Conservation (phyloP, 1,139 yeast species). For the Meyerozyma carpophila region DNA sequence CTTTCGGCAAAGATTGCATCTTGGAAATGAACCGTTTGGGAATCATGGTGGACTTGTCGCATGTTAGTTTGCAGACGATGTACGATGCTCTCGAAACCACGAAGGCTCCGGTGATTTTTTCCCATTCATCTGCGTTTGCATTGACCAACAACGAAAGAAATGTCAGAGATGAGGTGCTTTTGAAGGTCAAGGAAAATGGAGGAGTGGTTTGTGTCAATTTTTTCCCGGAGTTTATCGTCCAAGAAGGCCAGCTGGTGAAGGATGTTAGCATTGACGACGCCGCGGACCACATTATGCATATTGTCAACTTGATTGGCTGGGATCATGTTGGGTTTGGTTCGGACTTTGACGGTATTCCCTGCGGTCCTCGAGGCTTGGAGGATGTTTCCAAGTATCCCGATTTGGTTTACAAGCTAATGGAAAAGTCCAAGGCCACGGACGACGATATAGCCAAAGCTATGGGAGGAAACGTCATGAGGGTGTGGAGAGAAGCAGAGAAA, state of each 20-base stretch:
- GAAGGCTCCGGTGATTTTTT: slow-evolving; percentile 45
- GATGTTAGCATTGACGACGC: slow-evolving; percentile 41
- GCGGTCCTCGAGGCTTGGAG: slow-evolving; percentile 45
- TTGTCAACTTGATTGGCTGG: slow-evolving; percentile 45
- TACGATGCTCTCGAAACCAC: slow-evolving; percentile 35
- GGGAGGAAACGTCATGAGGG: slow-evolving; percentile 46
- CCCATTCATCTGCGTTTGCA: slow-evolving; percentile 43
- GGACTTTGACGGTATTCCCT: slow-evolving; percentile 49
- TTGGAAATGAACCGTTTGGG: slow-evolving; percentile 48
- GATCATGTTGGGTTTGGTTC: slow-evolving; percentile 51
- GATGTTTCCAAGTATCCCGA: slow-evolving; percentile 53
- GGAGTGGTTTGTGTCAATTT: slow-evolving; percentile 50
- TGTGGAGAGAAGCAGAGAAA: slow-evolving; percentile 41
- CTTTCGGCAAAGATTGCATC: slow-evolving; percentile 31
- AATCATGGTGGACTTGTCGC: slow-evolving; percentile 49
- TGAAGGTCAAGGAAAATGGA: slow-evolving; percentile 31
- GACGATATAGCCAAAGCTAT: slow-evolving; percentile 37
- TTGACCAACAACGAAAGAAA: slow-evolving; percentile 40
- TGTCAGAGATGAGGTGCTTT: slow-evolving; percentile 44
- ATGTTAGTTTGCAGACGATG: slow-evolving; percentile 50
- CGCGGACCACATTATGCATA: slow-evolving; percentile 38
- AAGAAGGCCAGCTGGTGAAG: slow-evolving; percentile 11
- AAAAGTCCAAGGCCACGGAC: slow-evolving; percentile 30
- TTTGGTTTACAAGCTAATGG: slow-evolving; percentile 36
- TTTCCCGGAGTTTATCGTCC: slow-evolving; percentile 35